phyloP scores from a whole-genome alignment of 148 eudicot species.

The Rhododendron griersonianum region DNA sequence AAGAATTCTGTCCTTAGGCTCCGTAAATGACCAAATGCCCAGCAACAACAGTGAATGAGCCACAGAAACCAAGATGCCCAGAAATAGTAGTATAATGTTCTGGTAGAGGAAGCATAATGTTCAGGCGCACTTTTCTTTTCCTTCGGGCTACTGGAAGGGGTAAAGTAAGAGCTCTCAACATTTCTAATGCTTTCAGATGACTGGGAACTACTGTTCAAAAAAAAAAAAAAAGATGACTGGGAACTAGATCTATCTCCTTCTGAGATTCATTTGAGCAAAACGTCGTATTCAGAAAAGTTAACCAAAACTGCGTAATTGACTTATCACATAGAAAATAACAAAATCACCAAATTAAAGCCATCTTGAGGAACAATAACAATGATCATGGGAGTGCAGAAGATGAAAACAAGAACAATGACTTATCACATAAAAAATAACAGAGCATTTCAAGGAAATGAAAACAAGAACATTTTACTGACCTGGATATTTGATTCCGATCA shows the following conservation, averaged over 20 bases:
- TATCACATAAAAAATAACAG: too few species aligned
- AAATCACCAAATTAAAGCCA: neutral
- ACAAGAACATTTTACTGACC: too few species aligned
- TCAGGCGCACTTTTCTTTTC: slow-evolving; percentile 27
- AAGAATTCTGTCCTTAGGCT: too few species aligned
- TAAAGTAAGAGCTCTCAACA: slow-evolving; percentile 20
- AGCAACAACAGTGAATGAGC: too few species aligned
- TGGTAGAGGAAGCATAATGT: slow-evolving; percentile 43
- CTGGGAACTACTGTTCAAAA: slow-evolving; percentile 11
- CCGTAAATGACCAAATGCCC: too few species aligned
- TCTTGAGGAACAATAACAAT: neutral
- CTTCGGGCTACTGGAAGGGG: slow-evolving; percentile 27
- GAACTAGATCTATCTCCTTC: slow-evolving; percentile 27
- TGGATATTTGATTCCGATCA: too few species aligned
- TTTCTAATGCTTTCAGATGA: slow-evolving; percentile 26
- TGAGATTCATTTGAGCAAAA: slow-evolving; percentile 26
- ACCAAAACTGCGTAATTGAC: neutral
- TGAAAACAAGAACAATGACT: too few species aligned
- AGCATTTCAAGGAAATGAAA: too few species aligned
- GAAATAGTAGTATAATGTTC: slow-evolving; percentile 15
- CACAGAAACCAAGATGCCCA: too few species aligned
- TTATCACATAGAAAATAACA: neutral
- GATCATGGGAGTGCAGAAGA: neutral
- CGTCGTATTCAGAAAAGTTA: slow-evolving; percentile 4
- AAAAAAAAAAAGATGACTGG: too few species aligned